Base-by-base conservation (phyloP, 2,329 filamentous ascomycete genomes). In the Aspergillus aculeatinus region DNA sequence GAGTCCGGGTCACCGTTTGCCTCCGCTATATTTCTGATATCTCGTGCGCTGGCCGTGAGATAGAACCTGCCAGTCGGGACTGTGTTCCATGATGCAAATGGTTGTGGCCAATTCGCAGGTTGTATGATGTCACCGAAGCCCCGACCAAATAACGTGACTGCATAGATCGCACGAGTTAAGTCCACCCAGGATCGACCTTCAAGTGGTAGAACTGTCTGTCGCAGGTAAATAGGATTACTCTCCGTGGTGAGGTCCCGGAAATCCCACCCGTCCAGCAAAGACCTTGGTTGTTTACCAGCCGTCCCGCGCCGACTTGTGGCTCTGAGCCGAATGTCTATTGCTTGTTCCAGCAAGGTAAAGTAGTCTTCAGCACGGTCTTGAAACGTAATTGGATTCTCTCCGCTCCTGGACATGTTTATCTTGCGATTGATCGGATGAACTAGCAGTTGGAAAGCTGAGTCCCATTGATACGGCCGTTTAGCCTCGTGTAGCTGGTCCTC, bases 11-110 rank as follows among this genome's bases (percentile, higher is more conserved):
- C 60, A 14, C 70, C 70, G n/a, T 67, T 33, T 2, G 58, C 63
- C n/a, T 68, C 60, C 57, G 74, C 71, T 23, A 75, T 70, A 2
- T 67, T 55, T n/a, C 62, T 58, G 1, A 77, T 54, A 44, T 75
- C 68, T 1, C 60, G 39, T 12, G 66, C 65, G 16, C 62, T 56
- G 4, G 64, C 70, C 0, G 71, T 71, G 3, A 77, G 66, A 53
- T 72, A 75, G 39, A 68, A 72, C 42, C 63, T 65, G 5, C 58
- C 62, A 5, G 42, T 65, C 4, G 74, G 74, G 0, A 76, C 19
- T 16, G 33, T 60, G 5, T 57, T 62, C 72, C 72, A 75, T 3
- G 56, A 31, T 11, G 57, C 48, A 35, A 12, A 12, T 35, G 12
- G 5, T 12, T 35, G 52, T 72, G 74, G 9, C 52, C 25, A 50